Evolutionary conservation across 345 rosid genomes (phyloP), one percentile per base, ranked within the genome.

Genomic region (Noccaea bulbosa): DNA sequence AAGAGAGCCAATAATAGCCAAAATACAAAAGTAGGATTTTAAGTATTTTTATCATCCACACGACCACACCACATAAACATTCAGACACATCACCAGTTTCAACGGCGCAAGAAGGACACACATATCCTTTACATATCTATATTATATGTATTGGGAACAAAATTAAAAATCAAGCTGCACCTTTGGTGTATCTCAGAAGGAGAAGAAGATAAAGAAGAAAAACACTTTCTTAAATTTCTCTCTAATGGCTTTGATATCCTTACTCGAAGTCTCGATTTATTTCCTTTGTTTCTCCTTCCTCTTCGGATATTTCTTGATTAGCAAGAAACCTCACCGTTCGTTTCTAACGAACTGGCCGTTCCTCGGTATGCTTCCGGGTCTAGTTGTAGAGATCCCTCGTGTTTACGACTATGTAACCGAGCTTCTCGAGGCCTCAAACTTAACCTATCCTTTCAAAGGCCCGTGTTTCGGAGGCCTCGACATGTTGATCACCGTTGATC

Each of bases 361-460:
- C 34, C 15, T 80, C 1, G 83, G 79, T 27, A 65, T 70, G 76
- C 38, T 80, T 12, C 83, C 72, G 1, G 62, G 43, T 4, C 41
- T 54, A 40, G 55, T 77, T 33, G 32, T 58, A 1, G 67, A 59
- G 39, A 51, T 68, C 7, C 78, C 10, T 55, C 73, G 73, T 32
- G 16, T 77, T 30, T 79, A 80, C 33, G 79, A 80, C 54, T 69
- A 35, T 52, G 1, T 27, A 22, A 66, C 73, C 2, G 69, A 70
- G 48, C 1, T 70, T 59, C 74, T 77, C 11, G 62, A 70, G 16
- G 56, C 34, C 37, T 49, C 65, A 11, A 63, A 68, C 20, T 67
- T 74, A 41, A 74, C 81, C 5, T 68, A 56, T 39, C 32, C 14
- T 30, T 72, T 76, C 57, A 68, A 34, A 62, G 80, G 81, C 2